Percentiles rank a stretch among this genome's conserved stretches.
Evolutionary conservation across 352 stramenopile species (phyloP).

Genomic region (Saprolegnia diclina): DNA sequence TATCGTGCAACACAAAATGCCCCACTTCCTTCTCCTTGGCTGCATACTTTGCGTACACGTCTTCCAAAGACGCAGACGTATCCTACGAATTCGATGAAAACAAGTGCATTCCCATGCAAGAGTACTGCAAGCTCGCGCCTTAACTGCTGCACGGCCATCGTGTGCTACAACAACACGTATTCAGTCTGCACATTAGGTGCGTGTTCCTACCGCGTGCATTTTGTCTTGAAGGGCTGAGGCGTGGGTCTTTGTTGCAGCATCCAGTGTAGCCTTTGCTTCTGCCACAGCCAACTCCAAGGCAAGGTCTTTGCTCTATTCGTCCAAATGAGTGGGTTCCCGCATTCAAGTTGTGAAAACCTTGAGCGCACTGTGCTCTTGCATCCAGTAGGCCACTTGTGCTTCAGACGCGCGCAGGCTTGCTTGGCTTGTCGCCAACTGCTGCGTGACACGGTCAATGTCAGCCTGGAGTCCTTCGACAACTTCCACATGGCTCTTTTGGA

Average conservation of each 20-base stretch:
- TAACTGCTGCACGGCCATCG: background rate
- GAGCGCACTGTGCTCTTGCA: too few relatives aligned
- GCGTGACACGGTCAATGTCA: too few relatives aligned
- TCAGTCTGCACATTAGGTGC: too few relatives aligned
- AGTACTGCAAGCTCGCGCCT: background rate
- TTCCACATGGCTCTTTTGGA: too few relatives aligned
- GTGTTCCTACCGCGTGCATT: background rate
- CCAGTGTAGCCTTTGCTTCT: background rate
- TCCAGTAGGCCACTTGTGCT: too few relatives aligned
- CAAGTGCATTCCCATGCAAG: background rate
- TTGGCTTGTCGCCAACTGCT: too few relatives aligned
- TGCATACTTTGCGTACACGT: constrained; percentile 21
- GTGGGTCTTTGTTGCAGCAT: background rate
- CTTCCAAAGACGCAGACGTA: constrained; percentile 10
- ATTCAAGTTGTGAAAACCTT: too few relatives aligned
- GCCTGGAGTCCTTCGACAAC: too few relatives aligned
- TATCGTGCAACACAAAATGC: background rate
- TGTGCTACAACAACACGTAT: background rate
- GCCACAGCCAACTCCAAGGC: background rate
- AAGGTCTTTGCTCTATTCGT: background rate
- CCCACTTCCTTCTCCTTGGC: constrained; percentile 25
- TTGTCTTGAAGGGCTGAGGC: constrained; percentile 4
- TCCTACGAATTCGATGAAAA: background rate
- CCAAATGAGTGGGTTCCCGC: too few relatives aligned
- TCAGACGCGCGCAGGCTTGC: too few relatives aligned